Base-by-base conservation (phyloP, 164 flowering plant species). In the Magnolia changhungtana region DNA sequence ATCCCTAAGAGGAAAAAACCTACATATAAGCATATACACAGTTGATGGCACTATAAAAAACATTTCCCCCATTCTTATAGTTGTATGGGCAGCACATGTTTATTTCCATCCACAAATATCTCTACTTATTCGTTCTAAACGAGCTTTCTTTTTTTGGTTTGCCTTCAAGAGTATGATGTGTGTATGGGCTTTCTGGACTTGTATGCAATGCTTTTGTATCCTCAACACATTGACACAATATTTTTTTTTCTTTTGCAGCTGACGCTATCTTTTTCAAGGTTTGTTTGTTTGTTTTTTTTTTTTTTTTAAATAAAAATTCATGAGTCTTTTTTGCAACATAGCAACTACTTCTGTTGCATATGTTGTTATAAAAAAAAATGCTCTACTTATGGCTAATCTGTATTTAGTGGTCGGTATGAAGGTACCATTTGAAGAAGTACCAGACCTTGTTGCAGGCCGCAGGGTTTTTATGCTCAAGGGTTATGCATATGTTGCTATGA, bases 361-460 rank as follows among this genome's bases (percentile, higher is more conserved):
- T 24, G 29, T 74, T 51, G 24, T 63, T 3, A 65, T 21, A 65
- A 65, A 21, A 21, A 11, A 14, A 13, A 14, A 14, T 3, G 10
- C 7, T 67, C 24, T 64, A 13, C 10, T 64, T 23, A 18, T 68
- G 24, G 55, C 7, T 70, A 11, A 49, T 50, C 14, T 50, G 16
- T 70, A 50, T 50, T 70, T 50, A 29, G 24, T 75, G 63, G 65
- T 50, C 18, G 51, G 7, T 75, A 52, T 85, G 74, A 85, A 95
- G 98, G 98, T 94, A 31, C 96, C 98, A 51, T 96, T 91, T 86
- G 96, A 96, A 85, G 94, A 92, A 85, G 99, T 94, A 76, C 94
- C 99, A 75, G 98, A 96, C 67, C 94, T 93, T 75, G 94, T 94
- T 74, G 93, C 93, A 69, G 80, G 86, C 50, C 96, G 98, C 16